These are phyloP conservation scores for Oryza rufipogon DNA, from an alignment of 176 grass and related monocot species.

Conservation along the genomic window DNA sequence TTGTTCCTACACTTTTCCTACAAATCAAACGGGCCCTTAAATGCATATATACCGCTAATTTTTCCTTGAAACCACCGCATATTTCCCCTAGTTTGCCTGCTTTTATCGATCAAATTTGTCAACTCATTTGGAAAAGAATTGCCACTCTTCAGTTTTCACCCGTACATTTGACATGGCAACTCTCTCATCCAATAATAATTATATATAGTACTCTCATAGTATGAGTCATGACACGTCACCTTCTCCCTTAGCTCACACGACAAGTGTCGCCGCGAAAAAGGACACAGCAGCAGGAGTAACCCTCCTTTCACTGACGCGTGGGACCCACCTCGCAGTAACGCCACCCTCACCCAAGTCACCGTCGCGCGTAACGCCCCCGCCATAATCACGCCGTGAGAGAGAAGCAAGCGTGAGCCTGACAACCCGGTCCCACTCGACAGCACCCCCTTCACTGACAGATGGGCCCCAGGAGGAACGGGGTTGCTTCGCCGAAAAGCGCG, in stretches of 20 bases:
- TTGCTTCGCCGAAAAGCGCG: slow-evolving; percentile 11
- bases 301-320: background rate
- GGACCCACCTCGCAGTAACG: background rate
- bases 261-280: background rate
- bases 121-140: background rate
- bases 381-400: slow-evolving; percentile 26
- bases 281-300: background rate
- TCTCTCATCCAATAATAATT: background rate
- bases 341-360: slow-evolving; percentile 17
- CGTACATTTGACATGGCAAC: background rate
- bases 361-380: background rate
- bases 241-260: background rate
- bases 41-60: no score
- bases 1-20: no score
- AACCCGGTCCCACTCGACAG: background rate
- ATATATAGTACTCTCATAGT: background rate
- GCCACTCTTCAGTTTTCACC: background rate
- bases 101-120: background rate
- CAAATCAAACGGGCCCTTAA: no score
- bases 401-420: background rate
- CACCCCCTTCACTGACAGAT: fast-evolving
- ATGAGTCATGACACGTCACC: slow-evolving; percentile 7
- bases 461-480: background rate
- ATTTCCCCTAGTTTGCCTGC: background rate
- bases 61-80: no score